phyloP scores from a whole-genome alignment of 176 grass and related monocot species.

The Triticum monococcum region DNA sequence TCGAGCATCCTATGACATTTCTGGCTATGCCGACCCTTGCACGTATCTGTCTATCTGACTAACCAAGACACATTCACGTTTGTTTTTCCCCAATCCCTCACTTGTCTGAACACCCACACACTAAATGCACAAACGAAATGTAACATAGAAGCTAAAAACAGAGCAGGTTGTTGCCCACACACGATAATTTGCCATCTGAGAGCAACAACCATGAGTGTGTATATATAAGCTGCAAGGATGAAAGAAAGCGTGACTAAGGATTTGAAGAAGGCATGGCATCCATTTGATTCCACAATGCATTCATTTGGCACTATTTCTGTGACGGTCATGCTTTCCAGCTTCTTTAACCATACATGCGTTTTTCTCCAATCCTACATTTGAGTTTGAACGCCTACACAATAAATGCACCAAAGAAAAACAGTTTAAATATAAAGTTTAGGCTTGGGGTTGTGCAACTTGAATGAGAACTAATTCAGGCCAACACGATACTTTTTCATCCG shows the following conservation, averaged over 20 bases:
- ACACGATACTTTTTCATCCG: background rate
- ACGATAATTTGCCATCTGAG: background rate
- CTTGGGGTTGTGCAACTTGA: background rate
- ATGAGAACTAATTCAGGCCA: background rate
- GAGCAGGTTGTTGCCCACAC: background rate
- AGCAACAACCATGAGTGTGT: background rate
- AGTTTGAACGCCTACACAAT: too few species aligned
- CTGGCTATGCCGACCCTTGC: background rate
- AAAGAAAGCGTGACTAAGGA: background rate
- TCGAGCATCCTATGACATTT: background rate
- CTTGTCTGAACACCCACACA: background rate
- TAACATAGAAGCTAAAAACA: background rate
- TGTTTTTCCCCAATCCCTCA: background rate
- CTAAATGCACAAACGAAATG: background rate
- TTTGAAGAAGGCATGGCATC: background rate
- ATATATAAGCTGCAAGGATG: background rate
- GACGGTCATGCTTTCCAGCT: background rate
- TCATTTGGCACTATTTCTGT: background rate
- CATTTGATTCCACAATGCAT: background rate
- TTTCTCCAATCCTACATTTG: too few species aligned
- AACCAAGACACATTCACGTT: background rate
- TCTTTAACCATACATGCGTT: background rate
- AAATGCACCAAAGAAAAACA: too few species aligned
- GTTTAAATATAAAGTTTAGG: too few species aligned
- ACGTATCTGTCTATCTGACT: background rate